Evolutionary conservation across 768 basidiomycete genomes (phyloP).

Genomic region (Mycena galericulata): DNA sequence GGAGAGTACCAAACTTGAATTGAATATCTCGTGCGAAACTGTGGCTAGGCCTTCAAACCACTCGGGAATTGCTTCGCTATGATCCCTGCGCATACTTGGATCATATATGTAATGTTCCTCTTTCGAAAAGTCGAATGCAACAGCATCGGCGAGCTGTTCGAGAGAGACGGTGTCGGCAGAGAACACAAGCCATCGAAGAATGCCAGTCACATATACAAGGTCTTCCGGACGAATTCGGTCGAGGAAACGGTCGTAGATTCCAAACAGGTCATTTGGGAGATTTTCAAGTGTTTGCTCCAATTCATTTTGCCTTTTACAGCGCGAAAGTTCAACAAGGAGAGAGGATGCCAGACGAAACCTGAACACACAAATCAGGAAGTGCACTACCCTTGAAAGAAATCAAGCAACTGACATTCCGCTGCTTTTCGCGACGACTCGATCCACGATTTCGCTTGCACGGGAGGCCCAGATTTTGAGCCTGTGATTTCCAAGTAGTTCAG

Average conservation of each 20-base stretch:
- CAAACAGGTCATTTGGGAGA: slow-evolving; percentile 19
- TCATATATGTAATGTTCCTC: neutral
- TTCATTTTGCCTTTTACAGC: slow-evolving; percentile 10
- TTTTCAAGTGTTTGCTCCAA: slow-evolving; percentile 8
- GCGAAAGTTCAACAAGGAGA: slow-evolving; percentile 18
- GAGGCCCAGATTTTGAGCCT: slow-evolving; percentile 1
- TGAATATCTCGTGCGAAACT: neutral
- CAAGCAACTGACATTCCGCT: slow-evolving; percentile 17
- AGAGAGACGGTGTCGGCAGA: neutral
- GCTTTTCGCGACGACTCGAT: neutral
- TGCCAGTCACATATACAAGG: neutral
- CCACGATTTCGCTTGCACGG: neutral
- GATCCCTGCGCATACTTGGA: neutral
- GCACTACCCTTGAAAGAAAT: neutral
- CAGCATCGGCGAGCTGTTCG: neutral
- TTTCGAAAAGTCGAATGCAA: slow-evolving; percentile 18
- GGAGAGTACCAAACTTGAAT: neutral
- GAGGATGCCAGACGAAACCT: slow-evolving; percentile 15
- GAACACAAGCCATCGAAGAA: slow-evolving; percentile 5
- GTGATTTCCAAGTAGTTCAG: neutral
- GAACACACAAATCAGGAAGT: too few relatives aligned
- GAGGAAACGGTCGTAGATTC: slow-evolving; percentile 23
- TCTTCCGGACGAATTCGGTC: neutral
- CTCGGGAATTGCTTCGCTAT: neutral
- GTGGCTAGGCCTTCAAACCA: slow-evolving; percentile 13